A percentile compares a stretch with the other conserved stretches of the same genome.
Conservation (phyloP, 108 stramenopile species). For the Cyclostephanos invisitatus region DNA sequence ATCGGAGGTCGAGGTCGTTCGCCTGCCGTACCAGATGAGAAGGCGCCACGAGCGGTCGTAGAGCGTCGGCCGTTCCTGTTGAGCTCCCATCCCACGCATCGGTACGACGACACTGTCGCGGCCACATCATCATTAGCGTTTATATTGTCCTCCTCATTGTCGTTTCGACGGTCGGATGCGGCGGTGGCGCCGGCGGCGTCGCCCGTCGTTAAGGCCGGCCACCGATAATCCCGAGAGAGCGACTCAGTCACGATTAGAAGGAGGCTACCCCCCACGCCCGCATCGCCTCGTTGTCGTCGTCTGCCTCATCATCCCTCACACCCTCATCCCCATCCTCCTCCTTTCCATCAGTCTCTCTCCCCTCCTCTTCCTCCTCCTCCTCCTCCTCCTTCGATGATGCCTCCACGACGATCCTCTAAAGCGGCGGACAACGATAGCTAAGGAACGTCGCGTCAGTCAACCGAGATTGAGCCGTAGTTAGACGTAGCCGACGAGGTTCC, state of each 20-base stretch:
- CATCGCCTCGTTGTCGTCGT: constrained; percentile 23
- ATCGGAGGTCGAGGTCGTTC: constrained; percentile 92
- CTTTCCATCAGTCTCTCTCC: constrained; percentile 2
- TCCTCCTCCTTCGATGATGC: not conserved
- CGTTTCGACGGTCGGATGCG: not conserved
- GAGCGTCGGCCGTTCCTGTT: constrained; percentile 72
- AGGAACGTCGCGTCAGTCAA: constrained; percentile 59
- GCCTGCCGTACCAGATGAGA: constrained; percentile 87
- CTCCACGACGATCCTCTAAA: constrained; percentile 51
- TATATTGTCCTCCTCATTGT: not conserved
- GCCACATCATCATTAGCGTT: constrained; percentile 8
- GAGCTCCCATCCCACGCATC: constrained; percentile 82
- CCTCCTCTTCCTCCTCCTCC: constrained; percentile 21
- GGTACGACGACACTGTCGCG: constrained; percentile 24
- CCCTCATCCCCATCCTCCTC: constrained; percentile 21
- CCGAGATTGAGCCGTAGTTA: constrained; percentile 63
- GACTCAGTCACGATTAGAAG: constrained; percentile 63
- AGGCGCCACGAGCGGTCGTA: constrained; percentile 74
- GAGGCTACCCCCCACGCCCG: constrained; percentile 43
- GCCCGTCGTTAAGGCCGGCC: constrained; percentile 18
- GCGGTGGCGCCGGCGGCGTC: not conserved
- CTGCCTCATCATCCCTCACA: constrained; percentile 18
- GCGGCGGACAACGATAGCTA: constrained; percentile 52
- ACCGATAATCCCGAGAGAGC: constrained; percentile 53
- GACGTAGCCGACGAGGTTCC: constrained; percentile 81